phyloP scores from a whole-genome alignment of 352 stramenopile species.

The Phytophthora sansomeana region DNA sequence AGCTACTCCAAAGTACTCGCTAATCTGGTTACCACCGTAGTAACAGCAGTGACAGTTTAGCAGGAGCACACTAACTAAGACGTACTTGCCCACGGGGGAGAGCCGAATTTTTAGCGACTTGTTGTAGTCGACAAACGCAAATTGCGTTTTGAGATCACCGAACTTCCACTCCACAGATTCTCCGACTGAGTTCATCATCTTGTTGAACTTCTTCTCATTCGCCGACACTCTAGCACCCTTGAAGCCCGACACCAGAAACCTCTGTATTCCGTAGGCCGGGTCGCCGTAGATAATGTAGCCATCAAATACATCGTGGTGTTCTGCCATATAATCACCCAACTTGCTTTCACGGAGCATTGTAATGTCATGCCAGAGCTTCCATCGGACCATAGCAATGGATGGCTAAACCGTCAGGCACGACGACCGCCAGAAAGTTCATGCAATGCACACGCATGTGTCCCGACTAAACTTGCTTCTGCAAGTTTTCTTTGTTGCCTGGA shows the following conservation, averaged over 20 bases:
- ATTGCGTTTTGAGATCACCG: conserved; percentile 2
- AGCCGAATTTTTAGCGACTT: conserved; percentile 2
- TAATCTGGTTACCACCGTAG: conserved; percentile 1
- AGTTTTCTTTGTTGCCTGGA: conserved; percentile 10
- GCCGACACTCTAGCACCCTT: conserved; percentile 1
- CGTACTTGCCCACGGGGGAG: conserved; percentile 4
- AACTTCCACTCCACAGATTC: conserved; percentile 2
- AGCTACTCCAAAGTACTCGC: not conserved
- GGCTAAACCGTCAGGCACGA: not conserved
- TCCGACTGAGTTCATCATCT: conserved; percentile 4
- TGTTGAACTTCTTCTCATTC: conserved; percentile 12
- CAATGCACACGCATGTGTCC: conserved; percentile 10
- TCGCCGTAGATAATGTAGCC: conserved; percentile 5
- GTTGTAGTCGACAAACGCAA: conserved; percentile 10
- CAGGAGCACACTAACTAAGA: conserved; percentile 1
- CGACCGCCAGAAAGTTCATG: conserved; percentile 8
- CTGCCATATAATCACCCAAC: not conserved
- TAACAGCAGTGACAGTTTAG: conserved; percentile 12
- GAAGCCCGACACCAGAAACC: too few species aligned
- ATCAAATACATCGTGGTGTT: conserved; percentile 1
- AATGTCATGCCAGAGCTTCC: not conserved
- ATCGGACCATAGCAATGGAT: not conserved
- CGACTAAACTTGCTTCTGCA: conserved; percentile 17
- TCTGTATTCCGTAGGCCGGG: conserved; percentile 7
- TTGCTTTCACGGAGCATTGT: conserved; percentile 1